Percentiles rank a stretch among this genome's conserved stretches.
Conservation (phyloP, 768 basidiomycete species). For the Agrocybe praecox region DNA sequence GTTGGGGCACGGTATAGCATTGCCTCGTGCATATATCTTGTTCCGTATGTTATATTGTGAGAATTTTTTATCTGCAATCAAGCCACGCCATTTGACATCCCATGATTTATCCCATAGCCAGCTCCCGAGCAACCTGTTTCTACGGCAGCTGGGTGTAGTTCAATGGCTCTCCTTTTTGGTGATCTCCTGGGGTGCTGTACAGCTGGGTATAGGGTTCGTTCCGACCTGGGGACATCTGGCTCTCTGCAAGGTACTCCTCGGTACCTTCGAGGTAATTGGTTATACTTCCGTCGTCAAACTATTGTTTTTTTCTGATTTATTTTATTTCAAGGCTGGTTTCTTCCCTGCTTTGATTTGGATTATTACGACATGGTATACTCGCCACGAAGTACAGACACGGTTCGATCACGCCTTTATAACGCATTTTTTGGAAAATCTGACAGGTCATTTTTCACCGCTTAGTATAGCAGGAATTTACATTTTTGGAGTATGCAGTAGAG, state of each 20-base stretch:
- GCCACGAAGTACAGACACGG: slow-evolving; percentile 57
- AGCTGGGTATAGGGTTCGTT: slow-evolving; percentile 34
- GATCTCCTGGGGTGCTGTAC: slow-evolving; percentile 29
- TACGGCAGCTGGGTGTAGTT: slow-evolving; percentile 26
- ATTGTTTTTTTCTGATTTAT: neutral
- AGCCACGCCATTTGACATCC: slow-evolving; percentile 23
- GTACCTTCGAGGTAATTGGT: slow-evolving; percentile 33
- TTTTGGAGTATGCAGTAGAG: slow-evolving; percentile 42
- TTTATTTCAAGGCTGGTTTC: slow-evolving; percentile 35
- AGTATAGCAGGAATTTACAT: slow-evolving; percentile 53
- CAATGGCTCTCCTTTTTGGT: slow-evolving; percentile 28
- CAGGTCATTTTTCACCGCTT: neutral
- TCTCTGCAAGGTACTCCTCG: slow-evolving; percentile 28
- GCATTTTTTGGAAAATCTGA: neutral
- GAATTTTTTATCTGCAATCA: slow-evolving; percentile 5
- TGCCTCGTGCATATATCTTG: slow-evolving; percentile 34
- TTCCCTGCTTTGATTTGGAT: slow-evolving; percentile 44
- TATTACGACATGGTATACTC: too few relatives aligned
- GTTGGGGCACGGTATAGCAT: slow-evolving; percentile 35
- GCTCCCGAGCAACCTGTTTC: slow-evolving; percentile 30
- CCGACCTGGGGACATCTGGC: slow-evolving; percentile 27
- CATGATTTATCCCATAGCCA: slow-evolving; percentile 24
- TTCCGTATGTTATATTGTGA: slow-evolving; percentile 37
- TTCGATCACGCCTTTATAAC: slow-evolving; percentile 15
- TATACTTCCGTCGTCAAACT: slow-evolving; percentile 5